Evolutionary conservation across 1,284 basidiomycete species (phyloP), one percentile per base, ranked within the genome.

Genomic region (Coniophora puteana): DNA sequence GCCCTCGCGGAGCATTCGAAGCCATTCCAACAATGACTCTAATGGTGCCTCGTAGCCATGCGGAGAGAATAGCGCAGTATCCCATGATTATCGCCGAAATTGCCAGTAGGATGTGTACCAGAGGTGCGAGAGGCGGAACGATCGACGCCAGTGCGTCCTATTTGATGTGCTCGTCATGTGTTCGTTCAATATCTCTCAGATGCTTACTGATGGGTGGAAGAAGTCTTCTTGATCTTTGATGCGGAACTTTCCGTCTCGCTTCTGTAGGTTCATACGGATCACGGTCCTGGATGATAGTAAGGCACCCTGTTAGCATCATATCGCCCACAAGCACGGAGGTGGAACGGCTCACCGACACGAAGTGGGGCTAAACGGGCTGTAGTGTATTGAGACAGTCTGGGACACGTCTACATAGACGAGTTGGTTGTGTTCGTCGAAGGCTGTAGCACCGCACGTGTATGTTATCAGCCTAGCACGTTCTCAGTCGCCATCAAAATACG

Each of bases 161-260:
- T n/a, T n/a, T n/a, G n/a, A n/a, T n/a, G n/a, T n/a, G n/a, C n/a
- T n/a, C n/a, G n/a, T n/a, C n/a, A n/a, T n/a, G n/a, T n/a, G n/a
- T n/a, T n/a, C n/a, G n/a, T n/a, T n/a, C n/a, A n/a, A n/a, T n/a
- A n/a, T n/a, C n/a, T 10, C 2, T 24, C 4, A 13, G 13, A 6
- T n/a, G 27, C 42, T 10, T 29, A 44, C 44, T 8, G n/a, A 38
- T 4, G 36, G 36, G 26, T 46, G 44, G 25, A 38, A 33, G 16
- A 23, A 38, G 17, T 34, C 36, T 20, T 45, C 42, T 28, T 44
- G 41, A 4, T 25, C 24, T 21, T 38, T 44, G 14, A 45, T 45
- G 25, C 38, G 44, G 11, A 38, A 44, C 13, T 21, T 1, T 5
- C 25, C 30, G 12, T 38, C 25, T 4, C 25, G 14, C 32, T 45